These are phyloP conservation scores for Hypoxylon rickii DNA, from an alignment of 495 filamentous ascomycete genomes.

Conservation along the genomic window DNA sequence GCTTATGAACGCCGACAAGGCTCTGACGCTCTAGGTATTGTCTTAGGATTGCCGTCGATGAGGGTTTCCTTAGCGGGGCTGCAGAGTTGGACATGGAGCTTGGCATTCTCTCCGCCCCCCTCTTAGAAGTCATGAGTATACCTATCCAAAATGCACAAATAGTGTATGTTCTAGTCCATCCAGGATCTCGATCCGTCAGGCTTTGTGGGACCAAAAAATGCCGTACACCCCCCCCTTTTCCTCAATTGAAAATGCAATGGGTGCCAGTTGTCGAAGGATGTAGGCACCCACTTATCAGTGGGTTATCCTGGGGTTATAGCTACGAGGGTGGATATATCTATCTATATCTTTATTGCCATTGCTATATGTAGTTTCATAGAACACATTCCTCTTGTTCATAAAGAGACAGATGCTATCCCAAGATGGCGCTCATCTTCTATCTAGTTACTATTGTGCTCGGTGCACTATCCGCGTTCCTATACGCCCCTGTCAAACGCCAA, in stretches of 20 bases:
- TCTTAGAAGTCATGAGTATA: neutral
- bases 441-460: constrained; percentile 41
- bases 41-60: neutral
- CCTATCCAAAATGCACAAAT: neutral
- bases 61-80: neutral
- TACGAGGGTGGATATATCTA: no score
- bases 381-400: neutral
- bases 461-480: constrained; percentile 43
- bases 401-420: neutral
- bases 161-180: neutral
- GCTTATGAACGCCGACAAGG: neutral
- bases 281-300: no score
- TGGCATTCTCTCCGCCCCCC: neutral
- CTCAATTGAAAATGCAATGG: no score
- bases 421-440: constrained; percentile 24
- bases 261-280: no score
- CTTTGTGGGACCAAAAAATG: no score
- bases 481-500: constrained; percentile 37
- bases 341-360: neutral
- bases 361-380: neutral
- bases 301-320: no score
- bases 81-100: neutral
- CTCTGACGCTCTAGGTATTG: neutral
- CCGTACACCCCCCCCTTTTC: no score
- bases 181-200: neutral